A percentile compares a stretch with the other conserved stretches of the same genome.
Evolutionary conservation across 495 filamentous ascomycete genomes (phyloP).

Genomic region (Letharia lupina): DNA sequence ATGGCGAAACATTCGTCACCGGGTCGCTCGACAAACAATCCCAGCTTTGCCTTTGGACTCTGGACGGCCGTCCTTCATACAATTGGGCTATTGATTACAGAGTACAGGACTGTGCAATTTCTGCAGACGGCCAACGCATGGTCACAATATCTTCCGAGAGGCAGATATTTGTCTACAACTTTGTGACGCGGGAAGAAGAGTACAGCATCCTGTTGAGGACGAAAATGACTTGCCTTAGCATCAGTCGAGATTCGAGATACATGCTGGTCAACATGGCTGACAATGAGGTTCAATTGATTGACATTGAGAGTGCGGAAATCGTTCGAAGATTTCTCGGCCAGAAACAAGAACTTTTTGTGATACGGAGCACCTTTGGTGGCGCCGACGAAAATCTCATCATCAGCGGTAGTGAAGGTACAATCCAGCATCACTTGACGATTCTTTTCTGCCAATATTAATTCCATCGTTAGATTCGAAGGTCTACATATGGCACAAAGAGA

Average conservation of each 20-base stretch:
- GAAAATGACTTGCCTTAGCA: slow-evolving; percentile 65
- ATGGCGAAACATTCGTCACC: slow-evolving; percentile 70
- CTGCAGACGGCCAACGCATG: slow-evolving; percentile 66
- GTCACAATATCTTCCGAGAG: slow-evolving; percentile 65
- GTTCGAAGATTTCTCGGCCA: slow-evolving; percentile 67
- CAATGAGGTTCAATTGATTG: slow-evolving; percentile 64
- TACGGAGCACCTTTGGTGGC: slow-evolving; percentile 77
- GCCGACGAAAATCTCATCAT: slow-evolving; percentile 85
- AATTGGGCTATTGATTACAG: slow-evolving; percentile 59
- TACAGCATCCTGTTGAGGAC: slow-evolving; percentile 60
- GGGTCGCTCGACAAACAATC: slow-evolving; percentile 63
- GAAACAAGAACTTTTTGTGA: slow-evolving; percentile 61
- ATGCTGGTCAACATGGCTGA: slow-evolving; percentile 76
- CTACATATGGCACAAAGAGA: slow-evolving; percentile 86
- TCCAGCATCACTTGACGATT: not conserved
- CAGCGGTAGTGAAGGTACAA: slow-evolving; percentile 80
- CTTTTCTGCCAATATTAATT: not conserved
- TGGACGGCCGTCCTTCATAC: slow-evolving; percentile 48
- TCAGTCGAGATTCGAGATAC: slow-evolving; percentile 68
- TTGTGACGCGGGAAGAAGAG: slow-evolving; percentile 60
- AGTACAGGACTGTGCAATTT: slow-evolving; percentile 76
- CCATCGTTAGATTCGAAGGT: slow-evolving; percentile 56
- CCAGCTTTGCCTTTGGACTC: slow-evolving; percentile 61
- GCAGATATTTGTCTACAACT: slow-evolving; percentile 75
- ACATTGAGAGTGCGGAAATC: slow-evolving; percentile 64